Evolutionary conservation across 1,284 basidiomycete species (phyloP), one percentile per base, ranked within the genome.

Genomic region (Leucoagaricus sp.): DNA sequence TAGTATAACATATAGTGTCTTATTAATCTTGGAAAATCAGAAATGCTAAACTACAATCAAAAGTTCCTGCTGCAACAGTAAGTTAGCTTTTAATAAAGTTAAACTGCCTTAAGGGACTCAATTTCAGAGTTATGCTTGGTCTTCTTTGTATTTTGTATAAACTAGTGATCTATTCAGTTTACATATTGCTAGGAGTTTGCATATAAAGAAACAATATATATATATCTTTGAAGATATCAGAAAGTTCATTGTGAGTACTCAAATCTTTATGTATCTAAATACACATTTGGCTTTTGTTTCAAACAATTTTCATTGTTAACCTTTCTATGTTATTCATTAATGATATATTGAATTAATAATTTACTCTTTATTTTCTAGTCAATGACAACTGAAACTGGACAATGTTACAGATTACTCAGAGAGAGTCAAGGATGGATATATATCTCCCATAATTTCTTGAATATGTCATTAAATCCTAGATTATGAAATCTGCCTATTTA

Each of bases 371-470:
- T n/a, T 15, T 17, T 55, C 26, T 50, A 80, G 77, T 69, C 73
- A 28, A 68, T 72, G 25, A 65, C 54, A 28, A 50, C 56, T 72
- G 36, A 57, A 67, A 49, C 76, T 68, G 19, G 61, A 57, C 36
- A 60, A 63, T 2, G 36, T n/a, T 74, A 68, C 57, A 69, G 67
- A 28, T 76, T 81, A 52, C 63, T 77, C 17, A 84, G 83, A 2
- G 83, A 85, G 51, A 67, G 72, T 46, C 62, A 63, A 41, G 83
- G 83, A 17, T 84, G 82, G 80, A 61, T 85, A 21, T 82, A 81
- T 58, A 72, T 69, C 40, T 63, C 67, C 21, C 62, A 60, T n/a
- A 34, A 33, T n/a, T 47, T 60, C n/a, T 15, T n/a, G 60, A 64
- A 42, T 49, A 45, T n/a, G 60, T 62, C n/a, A n/a, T n/a, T n/a